phyloP scores from a whole-genome alignment of 768 basidiomycete genomes.

The Hirschioporus abietinus region DNA sequence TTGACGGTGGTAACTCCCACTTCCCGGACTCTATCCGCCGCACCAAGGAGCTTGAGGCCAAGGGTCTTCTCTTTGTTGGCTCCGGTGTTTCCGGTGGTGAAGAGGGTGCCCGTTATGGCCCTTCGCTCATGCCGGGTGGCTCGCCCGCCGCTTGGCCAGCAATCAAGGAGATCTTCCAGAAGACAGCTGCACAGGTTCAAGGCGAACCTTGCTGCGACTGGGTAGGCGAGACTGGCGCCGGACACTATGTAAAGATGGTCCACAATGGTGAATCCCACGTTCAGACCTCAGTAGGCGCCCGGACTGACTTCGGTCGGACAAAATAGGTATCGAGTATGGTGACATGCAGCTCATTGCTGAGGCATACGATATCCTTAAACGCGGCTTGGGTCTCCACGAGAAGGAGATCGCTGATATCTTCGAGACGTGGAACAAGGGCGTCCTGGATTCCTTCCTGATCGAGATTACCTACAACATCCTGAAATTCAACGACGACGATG shows the following conservation, averaged over 20 bases:
- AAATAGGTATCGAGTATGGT: constrained; percentile 93
- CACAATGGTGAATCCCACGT: constrained; percentile 67
- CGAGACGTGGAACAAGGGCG: constrained; percentile 93
- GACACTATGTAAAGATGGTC: constrained; percentile 99
- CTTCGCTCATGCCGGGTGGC: constrained; percentile 99
- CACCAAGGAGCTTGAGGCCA: constrained; percentile 84
- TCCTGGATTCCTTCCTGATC: constrained; percentile 99
- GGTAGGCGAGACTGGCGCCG: constrained; percentile 94
- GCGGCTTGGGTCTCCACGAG: constrained; percentile 82
- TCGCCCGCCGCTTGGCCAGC: constrained; percentile 89
- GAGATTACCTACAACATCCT: constrained; percentile 98
- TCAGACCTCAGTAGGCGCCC: constrained; percentile 11
- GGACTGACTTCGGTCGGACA: constrained; percentile 6
- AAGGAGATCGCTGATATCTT: constrained; percentile 95
- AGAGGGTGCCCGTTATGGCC: constrained; percentile 95
- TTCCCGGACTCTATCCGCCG: constrained; percentile 98
- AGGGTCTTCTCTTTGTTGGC: constrained; percentile 95
- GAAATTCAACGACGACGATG: constrained; percentile 95
- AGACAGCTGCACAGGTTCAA: constrained; percentile 89
- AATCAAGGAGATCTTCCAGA: constrained; percentile 99
- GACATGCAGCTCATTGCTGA: constrained; percentile 99
- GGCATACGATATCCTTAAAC: constrained; percentile 97
- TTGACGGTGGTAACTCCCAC: constrained; percentile 99
- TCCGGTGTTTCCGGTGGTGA: constrained; percentile 99
- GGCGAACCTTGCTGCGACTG: constrained; percentile 99